These are phyloP conservation scores for Calonectria fujianensis DNA, from an alignment of 2,329 filamentous ascomycete species.

Conservation along the genomic window DNA sequence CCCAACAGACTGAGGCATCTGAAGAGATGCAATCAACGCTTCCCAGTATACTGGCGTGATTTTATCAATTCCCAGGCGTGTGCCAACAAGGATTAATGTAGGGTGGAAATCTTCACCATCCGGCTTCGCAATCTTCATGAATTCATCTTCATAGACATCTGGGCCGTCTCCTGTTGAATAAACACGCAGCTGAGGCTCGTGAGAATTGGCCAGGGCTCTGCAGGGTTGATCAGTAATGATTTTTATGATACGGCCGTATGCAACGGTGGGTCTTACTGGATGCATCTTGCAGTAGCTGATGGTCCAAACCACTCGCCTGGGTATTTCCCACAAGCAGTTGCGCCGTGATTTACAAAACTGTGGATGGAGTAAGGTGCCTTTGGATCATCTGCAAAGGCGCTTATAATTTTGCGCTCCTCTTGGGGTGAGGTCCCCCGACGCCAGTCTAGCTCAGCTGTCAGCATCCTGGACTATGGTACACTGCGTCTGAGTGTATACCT, in stretches of 20 bases:
- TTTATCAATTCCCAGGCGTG: slow-evolving; percentile 93
- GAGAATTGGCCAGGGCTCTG: slow-evolving; percentile 84
- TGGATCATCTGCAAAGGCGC: slow-evolving; percentile 90
- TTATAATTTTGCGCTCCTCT: slow-evolving; percentile 83
- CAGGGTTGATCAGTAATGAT: slow-evolving; percentile 27
- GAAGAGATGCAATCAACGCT: slow-evolving; percentile 88
- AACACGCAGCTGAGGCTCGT: slow-evolving; percentile 81
- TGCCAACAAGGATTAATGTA: slow-evolving; percentile 91
- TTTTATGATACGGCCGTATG: background rate
- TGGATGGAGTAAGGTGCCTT: slow-evolving; percentile 95
- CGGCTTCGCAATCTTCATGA: slow-evolving; percentile 84
- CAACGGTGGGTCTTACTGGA: slow-evolving; percentile 80
- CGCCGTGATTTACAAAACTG: slow-evolving; percentile 92
- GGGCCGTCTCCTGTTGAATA: slow-evolving; percentile 93
- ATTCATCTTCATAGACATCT: slow-evolving; percentile 94
- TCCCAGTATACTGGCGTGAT: slow-evolving; percentile 97
- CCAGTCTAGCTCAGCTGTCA: slow-evolving; percentile 76
- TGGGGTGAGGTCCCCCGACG: slow-evolving; percentile 74
- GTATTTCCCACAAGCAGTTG: slow-evolving; percentile 91
- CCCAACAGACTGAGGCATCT: slow-evolving; percentile 94
- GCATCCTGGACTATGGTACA: slow-evolving; percentile 16
- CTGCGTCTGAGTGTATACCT: slow-evolving; percentile 70
- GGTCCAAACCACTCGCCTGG: slow-evolving; percentile 99
- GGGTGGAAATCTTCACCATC: slow-evolving; percentile 82
- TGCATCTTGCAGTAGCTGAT: slow-evolving; percentile 95